These are phyloP conservation scores for Aspergillus sclerotioniger DNA, from an alignment of 495 filamentous ascomycete species.

Conservation along the genomic window DNA sequence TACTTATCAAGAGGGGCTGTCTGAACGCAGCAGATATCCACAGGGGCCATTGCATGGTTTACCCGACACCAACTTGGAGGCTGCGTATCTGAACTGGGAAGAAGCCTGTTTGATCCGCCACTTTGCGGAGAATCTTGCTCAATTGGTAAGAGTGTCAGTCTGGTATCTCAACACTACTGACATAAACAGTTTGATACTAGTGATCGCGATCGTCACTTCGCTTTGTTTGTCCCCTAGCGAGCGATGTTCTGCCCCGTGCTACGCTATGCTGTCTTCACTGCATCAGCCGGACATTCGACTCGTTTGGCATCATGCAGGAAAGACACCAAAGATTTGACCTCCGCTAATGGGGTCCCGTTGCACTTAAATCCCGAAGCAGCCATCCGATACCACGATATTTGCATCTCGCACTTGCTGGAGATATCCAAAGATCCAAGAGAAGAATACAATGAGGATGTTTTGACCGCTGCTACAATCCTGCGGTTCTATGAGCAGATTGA, in stretches of 20 bases:
- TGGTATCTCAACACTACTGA: background rate
- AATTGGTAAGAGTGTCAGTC: constrained; percentile 17
- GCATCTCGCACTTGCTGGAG: constrained; percentile 25
- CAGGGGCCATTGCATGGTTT: constrained; percentile 14
- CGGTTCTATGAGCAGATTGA: constrained; percentile 37
- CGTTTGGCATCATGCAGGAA: constrained; percentile 11
- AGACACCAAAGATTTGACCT: constrained; percentile 6
- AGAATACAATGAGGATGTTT: constrained; percentile 33
- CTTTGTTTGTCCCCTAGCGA: constrained; percentile 23
- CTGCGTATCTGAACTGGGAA: constrained; percentile 10
- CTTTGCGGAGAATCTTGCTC: constrained; percentile 26
- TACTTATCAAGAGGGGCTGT: background rate
- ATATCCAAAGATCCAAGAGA: constrained; percentile 26
- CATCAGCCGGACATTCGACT: constrained; percentile 24
- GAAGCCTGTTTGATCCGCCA: constrained; percentile 31
- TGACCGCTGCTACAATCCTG: constrained; percentile 31
- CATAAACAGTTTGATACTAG: constrained; percentile 15
- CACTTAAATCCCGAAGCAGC: constrained; percentile 24
- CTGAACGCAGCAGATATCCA: constrained; percentile 12
- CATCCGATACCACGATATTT: constrained; percentile 30
- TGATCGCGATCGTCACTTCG: constrained; percentile 29
- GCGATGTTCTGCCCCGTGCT: constrained; percentile 31
- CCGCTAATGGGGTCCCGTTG: constrained; percentile 19
- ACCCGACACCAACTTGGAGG: background rate
- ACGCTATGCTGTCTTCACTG: constrained; percentile 30